A percentile compares a stretch with the other conserved stretches of the same genome.
Conservation (phyloP, 2,329 filamentous ascomycete genomes). For the Epichloe typhina region DNA sequence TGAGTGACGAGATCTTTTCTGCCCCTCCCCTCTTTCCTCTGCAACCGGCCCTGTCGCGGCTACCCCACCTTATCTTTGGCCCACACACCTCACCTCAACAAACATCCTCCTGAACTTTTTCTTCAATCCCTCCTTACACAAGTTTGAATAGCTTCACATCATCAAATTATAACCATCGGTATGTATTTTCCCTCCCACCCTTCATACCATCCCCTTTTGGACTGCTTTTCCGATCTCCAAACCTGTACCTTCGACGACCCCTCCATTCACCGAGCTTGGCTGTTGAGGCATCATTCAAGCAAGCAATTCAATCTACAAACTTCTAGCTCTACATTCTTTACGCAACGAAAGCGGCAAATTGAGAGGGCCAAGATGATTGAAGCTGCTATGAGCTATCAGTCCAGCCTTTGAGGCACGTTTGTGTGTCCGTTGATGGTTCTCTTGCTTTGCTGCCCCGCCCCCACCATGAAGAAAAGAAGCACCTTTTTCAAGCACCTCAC, state of each 20-base stretch:
- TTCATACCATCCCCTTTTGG: neutral
- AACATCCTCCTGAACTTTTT: neutral
- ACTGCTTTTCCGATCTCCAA: neutral
- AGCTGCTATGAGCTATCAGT: neutral
- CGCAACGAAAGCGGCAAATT: neutral
- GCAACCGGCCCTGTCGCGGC: neutral
- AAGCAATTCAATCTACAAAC: neutral
- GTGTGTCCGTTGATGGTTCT: neutral
- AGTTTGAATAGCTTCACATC: neutral
- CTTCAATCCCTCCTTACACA: neutral
- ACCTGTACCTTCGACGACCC: neutral
- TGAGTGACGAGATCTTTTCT: constrained; percentile 11
- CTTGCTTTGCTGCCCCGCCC: constrained; percentile 4
- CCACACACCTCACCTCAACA: constrained; percentile 4
- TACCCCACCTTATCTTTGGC: constrained; percentile 12
- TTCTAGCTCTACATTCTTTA: neutral
- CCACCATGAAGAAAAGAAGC: constrained; percentile 1
- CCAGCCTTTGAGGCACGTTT: neutral
- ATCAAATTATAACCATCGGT: neutral
- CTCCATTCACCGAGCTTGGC: neutral
- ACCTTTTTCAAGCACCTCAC: neutral
- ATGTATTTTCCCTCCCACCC: neutral
- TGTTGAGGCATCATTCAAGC: constrained; percentile 1
- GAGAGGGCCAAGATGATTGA: neutral
- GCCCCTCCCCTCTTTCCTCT: constrained; percentile 3